phyloP scores from a whole-genome alignment of 495 filamentous ascomycete species.

The Penicillium fimorum region DNA sequence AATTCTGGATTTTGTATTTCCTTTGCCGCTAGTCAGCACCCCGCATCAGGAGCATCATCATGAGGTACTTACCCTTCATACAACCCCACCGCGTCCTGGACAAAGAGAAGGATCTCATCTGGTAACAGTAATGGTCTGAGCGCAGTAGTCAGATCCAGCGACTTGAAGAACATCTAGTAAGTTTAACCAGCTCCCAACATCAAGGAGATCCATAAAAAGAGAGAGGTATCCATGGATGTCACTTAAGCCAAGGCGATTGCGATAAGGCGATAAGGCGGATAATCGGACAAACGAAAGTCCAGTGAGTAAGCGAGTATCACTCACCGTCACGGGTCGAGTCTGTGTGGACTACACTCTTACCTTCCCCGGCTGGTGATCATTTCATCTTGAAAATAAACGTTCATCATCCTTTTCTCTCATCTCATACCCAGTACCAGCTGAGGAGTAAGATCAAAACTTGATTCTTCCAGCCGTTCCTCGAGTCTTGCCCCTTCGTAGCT shows the following conservation, averaged over 20 bases:
- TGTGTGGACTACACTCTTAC: slow-evolving; percentile 1
- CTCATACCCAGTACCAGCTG: slow-evolving; percentile 3
- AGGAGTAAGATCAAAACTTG: slow-evolving; percentile 15
- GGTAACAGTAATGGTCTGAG: slow-evolving; percentile 85
- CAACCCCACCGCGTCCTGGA: slow-evolving; percentile 93
- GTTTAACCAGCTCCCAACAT: slow-evolving; percentile 14
- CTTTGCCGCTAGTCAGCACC: slow-evolving; percentile 40
- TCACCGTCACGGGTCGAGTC: slow-evolving; percentile 1
- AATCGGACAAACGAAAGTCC: slow-evolving; percentile 18
- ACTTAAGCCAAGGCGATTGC: slow-evolving; percentile 1
- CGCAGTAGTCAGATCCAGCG: slow-evolving; percentile 90
- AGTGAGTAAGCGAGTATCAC: slow-evolving; percentile 20
- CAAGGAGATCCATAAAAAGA: slow-evolving; percentile 9
- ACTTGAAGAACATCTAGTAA: slow-evolving; percentile 92
- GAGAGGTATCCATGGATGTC: not conserved
- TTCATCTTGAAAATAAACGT: slow-evolving; percentile 7
- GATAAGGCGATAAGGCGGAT: slow-evolving; percentile 23
- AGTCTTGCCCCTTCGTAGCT: slow-evolving; percentile 20
- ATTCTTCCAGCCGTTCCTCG: slow-evolving; percentile 1
- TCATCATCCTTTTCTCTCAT: not conserved
- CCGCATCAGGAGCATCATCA: slow-evolving; percentile 13
- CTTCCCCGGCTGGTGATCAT: not conserved
- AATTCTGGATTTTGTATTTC: slow-evolving; percentile 91
- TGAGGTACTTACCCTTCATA: slow-evolving; percentile 84
- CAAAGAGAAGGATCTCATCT: slow-evolving; percentile 89